These are phyloP conservation scores for Mycena amicta DNA, from an alignment of 768 basidiomycete genomes.

Conservation along the genomic window DNA sequence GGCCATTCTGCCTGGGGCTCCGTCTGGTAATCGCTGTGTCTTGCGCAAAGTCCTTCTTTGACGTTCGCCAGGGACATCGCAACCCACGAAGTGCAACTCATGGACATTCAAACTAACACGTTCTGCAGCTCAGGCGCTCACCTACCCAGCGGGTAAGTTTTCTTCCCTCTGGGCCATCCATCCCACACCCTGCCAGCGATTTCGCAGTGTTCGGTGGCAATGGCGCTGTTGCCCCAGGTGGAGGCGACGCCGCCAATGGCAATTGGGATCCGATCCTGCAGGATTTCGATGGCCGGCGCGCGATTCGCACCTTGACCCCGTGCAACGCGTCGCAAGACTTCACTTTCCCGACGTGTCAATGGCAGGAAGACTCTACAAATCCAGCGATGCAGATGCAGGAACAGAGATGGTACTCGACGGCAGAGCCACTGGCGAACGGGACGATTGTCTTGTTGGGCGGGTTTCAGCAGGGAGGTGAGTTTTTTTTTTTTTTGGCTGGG, in stretches of 20 bases:
- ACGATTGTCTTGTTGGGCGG: slow-evolving; percentile 53
- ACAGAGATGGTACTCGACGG: slow-evolving; percentile 77
- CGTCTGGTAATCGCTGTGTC: slow-evolving; percentile 22
- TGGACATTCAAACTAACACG: slow-evolving; percentile 75
- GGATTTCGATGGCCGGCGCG: slow-evolving; percentile 77
- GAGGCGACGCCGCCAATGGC: slow-evolving; percentile 55
- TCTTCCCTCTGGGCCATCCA: too few species aligned
- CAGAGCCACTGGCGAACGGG: slow-evolving; percentile 77
- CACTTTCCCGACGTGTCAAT: slow-evolving; percentile 56
- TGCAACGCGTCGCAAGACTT: slow-evolving; percentile 57
- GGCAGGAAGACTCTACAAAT: slow-evolving; percentile 44
- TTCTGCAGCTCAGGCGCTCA: slow-evolving; percentile 85
- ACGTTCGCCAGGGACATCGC: slow-evolving; percentile 55
- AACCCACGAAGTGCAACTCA: slow-evolving; percentile 57
- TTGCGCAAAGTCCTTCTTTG: background rate
- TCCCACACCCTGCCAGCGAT: background rate
- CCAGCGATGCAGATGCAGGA: slow-evolving; percentile 61
- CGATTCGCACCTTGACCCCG: slow-evolving; percentile 82
- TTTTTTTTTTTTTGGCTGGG: too few species aligned
- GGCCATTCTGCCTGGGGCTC: slow-evolving; percentile 66
- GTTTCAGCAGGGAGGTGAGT: slow-evolving; percentile 26
- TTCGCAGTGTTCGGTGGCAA: slow-evolving; percentile 78
- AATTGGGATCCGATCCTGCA: slow-evolving; percentile 67
- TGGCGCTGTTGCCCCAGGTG: slow-evolving; percentile 69
- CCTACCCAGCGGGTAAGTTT: slow-evolving; percentile 75